These are phyloP conservation scores for Myochromella boudieri DNA, from an alignment of 768 basidiomycete species.

Conservation along the genomic window DNA sequence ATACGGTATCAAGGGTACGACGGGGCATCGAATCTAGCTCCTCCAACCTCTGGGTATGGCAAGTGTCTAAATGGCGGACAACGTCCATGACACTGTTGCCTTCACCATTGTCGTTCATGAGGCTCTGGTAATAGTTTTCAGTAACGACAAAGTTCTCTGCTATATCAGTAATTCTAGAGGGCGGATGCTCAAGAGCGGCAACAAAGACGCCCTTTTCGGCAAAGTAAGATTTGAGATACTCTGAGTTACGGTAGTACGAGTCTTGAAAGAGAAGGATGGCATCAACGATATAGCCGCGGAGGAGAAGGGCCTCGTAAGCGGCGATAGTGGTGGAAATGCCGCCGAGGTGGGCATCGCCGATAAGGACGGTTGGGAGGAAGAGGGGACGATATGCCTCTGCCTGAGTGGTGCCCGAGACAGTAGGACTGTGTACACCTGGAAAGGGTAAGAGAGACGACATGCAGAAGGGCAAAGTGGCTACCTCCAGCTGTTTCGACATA, in stretches of 20 bases:
- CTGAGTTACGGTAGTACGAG: slow-evolving; percentile 83
- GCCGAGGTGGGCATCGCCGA: slow-evolving; percentile 88
- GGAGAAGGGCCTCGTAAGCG: slow-evolving; percentile 84
- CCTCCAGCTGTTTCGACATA: slow-evolving; percentile 97
- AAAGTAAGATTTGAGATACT: slow-evolving; percentile 82
- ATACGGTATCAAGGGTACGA: slow-evolving; percentile 75
- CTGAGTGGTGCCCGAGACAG: slow-evolving; percentile 80
- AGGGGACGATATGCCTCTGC: slow-evolving; percentile 84
- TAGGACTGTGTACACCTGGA: slow-evolving; percentile 89
- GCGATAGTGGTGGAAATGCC: slow-evolving; percentile 92
- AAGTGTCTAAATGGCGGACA: slow-evolving; percentile 57
- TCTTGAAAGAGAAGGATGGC: slow-evolving; percentile 83
- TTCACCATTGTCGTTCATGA: slow-evolving; percentile 31
- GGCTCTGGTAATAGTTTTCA: slow-evolving; percentile 68
- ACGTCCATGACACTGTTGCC: slow-evolving; percentile 36
- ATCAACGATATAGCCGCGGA: slow-evolving; percentile 91
- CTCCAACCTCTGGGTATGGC: slow-evolving; percentile 65
- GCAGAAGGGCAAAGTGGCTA: slow-evolving; percentile 34
- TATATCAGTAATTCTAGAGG: slow-evolving; percentile 41
- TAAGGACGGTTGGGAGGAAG: slow-evolving; percentile 81
- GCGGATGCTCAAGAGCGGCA: slow-evolving; percentile 56
- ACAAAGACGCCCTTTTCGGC: slow-evolving; percentile 64
- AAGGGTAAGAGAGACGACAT: not conserved
- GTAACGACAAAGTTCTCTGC: slow-evolving; percentile 50
- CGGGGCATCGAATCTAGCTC: slow-evolving; percentile 78